Evolutionary conservation across 2,329 filamentous ascomycete genomes (phyloP).

Genomic region (Niveomyces coronatus): DNA sequence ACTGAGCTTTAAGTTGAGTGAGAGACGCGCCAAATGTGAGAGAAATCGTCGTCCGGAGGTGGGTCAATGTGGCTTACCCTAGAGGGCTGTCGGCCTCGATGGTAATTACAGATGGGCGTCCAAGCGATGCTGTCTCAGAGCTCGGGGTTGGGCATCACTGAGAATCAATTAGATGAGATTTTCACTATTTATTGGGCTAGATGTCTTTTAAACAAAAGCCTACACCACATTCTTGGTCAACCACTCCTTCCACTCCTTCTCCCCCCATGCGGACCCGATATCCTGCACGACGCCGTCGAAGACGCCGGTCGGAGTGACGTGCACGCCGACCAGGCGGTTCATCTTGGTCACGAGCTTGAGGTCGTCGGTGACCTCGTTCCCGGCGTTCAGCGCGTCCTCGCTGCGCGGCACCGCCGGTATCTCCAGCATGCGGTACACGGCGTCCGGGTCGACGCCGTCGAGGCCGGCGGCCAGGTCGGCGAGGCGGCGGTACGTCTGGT

Average conservation of each 20-base stretch:
- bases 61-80: too few relatives aligned
- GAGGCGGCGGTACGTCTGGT: slow-evolving; percentile 71
- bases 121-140: too few relatives aligned
- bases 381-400: slow-evolving; percentile 62
- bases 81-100: too few relatives aligned
- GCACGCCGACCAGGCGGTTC: slow-evolving; percentile 67
- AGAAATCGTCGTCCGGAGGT: too few relatives aligned
- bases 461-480: slow-evolving; percentile 60
- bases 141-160: too few relatives aligned
- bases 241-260: slow-evolving; percentile 80
- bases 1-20: too few relatives aligned
- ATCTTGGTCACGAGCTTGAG: slow-evolving; percentile 77
- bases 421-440: slow-evolving; percentile 57
- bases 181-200: too few relatives aligned
- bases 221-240: slow-evolving; percentile 47
- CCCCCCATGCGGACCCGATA: slow-evolving; percentile 69
- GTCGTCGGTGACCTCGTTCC: slow-evolving; percentile 77
- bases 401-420: slow-evolving; percentile 56
- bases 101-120: too few relatives aligned
- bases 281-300: slow-evolving; percentile 79
- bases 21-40: too few relatives aligned
- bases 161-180: too few relatives aligned
- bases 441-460: slow-evolving; percentile 60
- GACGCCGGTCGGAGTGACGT: slow-evolving; percentile 84
- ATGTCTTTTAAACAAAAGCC: too few relatives aligned